phyloP scores from a whole-genome alignment of 2,329 filamentous ascomycete genomes.

The Arthrobotrys pseudoclavata region DNA sequence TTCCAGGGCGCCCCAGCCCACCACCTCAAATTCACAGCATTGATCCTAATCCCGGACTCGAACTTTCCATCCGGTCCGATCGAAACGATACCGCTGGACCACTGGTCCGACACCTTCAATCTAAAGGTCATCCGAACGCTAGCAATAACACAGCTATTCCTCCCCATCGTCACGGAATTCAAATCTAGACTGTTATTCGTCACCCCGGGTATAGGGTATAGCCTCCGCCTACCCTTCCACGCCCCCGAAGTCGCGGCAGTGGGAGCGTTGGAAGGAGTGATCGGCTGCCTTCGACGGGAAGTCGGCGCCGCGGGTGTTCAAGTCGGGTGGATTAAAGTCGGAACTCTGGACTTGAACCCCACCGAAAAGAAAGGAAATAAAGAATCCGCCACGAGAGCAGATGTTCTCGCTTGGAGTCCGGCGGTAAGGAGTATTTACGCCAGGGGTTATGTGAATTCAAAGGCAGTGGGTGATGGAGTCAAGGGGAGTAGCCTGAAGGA shows the following conservation, averaged over 20 bases:
- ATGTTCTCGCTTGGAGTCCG: conserved; percentile 76
- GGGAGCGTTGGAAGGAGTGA: conserved; percentile 83
- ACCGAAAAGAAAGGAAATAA: conserved; percentile 65
- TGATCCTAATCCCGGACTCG: conserved; percentile 85
- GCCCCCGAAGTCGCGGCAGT: conserved; percentile 88
- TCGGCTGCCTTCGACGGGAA: conserved; percentile 72
- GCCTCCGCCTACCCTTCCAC: conserved; percentile 83
- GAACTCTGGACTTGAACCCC: conserved; percentile 82
- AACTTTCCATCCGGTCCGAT: conserved; percentile 86
- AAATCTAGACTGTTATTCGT: conserved; percentile 79
- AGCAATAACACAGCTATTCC: conserved; percentile 86
- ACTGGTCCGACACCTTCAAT: conserved; percentile 90
- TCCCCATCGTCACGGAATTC: conserved; percentile 79
- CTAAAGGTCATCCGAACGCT: conserved; percentile 92
- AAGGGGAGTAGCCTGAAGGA: conserved; percentile 80
- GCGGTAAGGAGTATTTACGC: conserved; percentile 74
- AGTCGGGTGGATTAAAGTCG: conserved; percentile 89
- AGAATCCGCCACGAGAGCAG: conserved; percentile 64
- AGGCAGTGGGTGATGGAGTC: conserved; percentile 70
- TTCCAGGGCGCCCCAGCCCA: conserved; percentile 82
- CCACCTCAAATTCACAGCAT: conserved; percentile 80
- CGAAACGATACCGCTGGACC: conserved; percentile 84
- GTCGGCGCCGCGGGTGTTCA: conserved; percentile 80
- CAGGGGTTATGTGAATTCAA: conserved; percentile 72
- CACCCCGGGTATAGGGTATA: conserved; percentile 84